phyloP scores from a whole-genome alignment of 2,329 filamentous ascomycete species.

The Ceratocystis harringtonii region DNA sequence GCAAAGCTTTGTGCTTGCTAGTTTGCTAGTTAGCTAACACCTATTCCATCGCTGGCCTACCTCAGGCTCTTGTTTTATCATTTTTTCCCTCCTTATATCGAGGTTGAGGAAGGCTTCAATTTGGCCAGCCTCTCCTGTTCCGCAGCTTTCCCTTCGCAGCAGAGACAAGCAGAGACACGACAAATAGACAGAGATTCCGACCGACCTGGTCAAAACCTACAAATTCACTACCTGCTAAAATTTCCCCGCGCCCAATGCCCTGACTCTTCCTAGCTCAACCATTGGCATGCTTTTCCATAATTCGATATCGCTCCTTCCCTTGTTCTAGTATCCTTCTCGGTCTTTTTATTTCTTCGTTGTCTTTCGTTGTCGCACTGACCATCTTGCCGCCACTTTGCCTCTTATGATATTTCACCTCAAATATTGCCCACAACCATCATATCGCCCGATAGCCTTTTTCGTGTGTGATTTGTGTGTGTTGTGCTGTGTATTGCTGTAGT shows the following conservation, averaged over 20 bases:
- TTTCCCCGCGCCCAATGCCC: constrained; percentile 1
- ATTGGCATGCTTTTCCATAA: background rate
- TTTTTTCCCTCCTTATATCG: background rate
- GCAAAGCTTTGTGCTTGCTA: too few relatives aligned
- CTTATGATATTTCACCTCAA: constrained; percentile 2
- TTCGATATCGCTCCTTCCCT: background rate
- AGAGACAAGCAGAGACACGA: background rate
- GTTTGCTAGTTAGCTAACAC: too few relatives aligned
- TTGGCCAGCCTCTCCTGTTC: background rate
- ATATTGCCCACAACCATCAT: background rate
- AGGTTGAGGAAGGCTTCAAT: background rate
- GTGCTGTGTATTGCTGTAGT: background rate
- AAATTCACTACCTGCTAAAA: background rate
- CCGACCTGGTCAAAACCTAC: background rate
- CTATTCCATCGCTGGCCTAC: too few relatives aligned
- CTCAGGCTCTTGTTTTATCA: background rate
- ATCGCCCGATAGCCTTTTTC: constrained; percentile 1
- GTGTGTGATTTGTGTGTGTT: background rate
- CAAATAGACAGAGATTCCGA: background rate
- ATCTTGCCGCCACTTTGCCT: background rate
- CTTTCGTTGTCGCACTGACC: constrained; percentile 1
- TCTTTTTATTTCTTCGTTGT: constrained; percentile 3
- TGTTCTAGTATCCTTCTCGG: background rate
- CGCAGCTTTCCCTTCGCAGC: background rate
- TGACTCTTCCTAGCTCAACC: background rate